A percentile compares a stretch with the other conserved stretches of the same genome.
Conservation (phyloP, 1,284 basidiomycete species). For the Trichosporon coremiiforme region DNA sequence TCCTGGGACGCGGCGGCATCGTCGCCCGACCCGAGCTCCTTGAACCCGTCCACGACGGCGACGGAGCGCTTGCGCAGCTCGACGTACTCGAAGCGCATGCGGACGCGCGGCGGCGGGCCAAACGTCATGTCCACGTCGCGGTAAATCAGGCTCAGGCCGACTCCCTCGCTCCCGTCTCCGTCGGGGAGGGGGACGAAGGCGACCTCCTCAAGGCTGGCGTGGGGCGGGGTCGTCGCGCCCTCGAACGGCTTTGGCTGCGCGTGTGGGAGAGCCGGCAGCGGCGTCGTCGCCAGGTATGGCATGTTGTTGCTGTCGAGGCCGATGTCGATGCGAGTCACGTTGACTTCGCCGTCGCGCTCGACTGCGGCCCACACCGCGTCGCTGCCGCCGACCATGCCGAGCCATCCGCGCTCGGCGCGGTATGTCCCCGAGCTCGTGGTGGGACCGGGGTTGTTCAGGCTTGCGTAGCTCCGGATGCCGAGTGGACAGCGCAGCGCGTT, state of each 20-base stretch:
- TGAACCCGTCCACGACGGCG: slow-evolving; percentile 31
- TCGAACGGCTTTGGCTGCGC: slow-evolving; percentile 18
- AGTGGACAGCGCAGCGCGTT: slow-evolving; percentile 37
- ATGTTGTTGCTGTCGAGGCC: slow-evolving; percentile 37
- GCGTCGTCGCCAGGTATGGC: slow-evolving; percentile 38
- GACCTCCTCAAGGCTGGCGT: slow-evolving; percentile 25
- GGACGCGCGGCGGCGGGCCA: slow-evolving; percentile 19
- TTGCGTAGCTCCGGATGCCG: slow-evolving; percentile 26
- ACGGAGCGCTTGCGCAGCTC: slow-evolving; percentile 27
- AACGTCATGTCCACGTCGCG: slow-evolving; percentile 25
- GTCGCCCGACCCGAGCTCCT: slow-evolving; percentile 23
- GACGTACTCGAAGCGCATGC: slow-evolving; percentile 31
- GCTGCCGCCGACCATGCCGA: slow-evolving; percentile 39
- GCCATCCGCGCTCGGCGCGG: slow-evolving; percentile 41
- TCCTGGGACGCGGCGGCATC: slow-evolving; percentile 23
- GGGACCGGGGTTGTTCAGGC: slow-evolving; percentile 26
- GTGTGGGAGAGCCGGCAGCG: slow-evolving; percentile 40
- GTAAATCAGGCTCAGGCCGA: slow-evolving; percentile 25
- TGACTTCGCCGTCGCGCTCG: slow-evolving; percentile 36
- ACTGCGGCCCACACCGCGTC: slow-evolving; percentile 47
- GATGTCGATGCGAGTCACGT: slow-evolving; percentile 41
- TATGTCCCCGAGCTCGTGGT: neutral
- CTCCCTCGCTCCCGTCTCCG: slow-evolving; percentile 21
- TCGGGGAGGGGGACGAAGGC: slow-evolving; percentile 27
- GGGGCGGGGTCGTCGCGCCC: slow-evolving; percentile 4